Evolutionary conservation across 371 early-diverging fungal species (phyloP).

Genomic region (Catenaria anguillulae): DNA sequence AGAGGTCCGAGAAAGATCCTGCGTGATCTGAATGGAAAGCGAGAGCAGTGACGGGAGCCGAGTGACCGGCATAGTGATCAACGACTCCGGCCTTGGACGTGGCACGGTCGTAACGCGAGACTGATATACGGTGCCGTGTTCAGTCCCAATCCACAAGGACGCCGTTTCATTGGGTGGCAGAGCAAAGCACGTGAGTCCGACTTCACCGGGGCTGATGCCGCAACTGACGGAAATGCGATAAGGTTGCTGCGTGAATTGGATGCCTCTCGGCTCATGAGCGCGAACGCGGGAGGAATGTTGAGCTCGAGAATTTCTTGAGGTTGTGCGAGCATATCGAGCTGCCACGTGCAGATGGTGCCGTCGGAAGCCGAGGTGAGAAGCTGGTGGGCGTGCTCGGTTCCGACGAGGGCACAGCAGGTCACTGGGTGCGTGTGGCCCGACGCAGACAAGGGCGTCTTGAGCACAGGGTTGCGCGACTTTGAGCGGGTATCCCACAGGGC

Average conservation of each 20-base stretch:
- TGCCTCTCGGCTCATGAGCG: no score
- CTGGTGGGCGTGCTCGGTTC: slow-evolving; percentile 86
- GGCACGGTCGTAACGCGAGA: slow-evolving; percentile 82
- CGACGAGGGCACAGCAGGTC: slow-evolving; percentile 71
- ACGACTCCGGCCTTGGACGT: slow-evolving; percentile 81
- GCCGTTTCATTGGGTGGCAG: slow-evolving; percentile 85
- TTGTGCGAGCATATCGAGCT: slow-evolving; percentile 87
- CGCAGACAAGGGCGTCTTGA: slow-evolving; percentile 72
- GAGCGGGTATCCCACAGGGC: slow-evolving; percentile 88
- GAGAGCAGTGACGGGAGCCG: slow-evolving; percentile 76
- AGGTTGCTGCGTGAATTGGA: slow-evolving; percentile 48
- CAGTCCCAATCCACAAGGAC: slow-evolving; percentile 89
- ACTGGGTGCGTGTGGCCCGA: slow-evolving; percentile 94
- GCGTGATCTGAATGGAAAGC: slow-evolving; percentile 80
- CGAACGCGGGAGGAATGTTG: not conserved
- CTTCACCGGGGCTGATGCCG: slow-evolving; percentile 66
- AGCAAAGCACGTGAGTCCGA: slow-evolving; percentile 71
- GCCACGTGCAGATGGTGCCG: slow-evolving; percentile 90
- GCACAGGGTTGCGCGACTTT: slow-evolving; percentile 54
- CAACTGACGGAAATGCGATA: no score
- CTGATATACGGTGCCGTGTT: slow-evolving; percentile 86
- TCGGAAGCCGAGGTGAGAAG: slow-evolving; percentile 82
- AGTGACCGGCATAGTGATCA: slow-evolving; percentile 74
- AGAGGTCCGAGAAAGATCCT: slow-evolving; percentile 74
- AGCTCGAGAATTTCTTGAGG: slow-evolving; percentile 43